Conservation (phyloP, 805 yeast genomes). For the Monosporozyma aerobia region DNA sequence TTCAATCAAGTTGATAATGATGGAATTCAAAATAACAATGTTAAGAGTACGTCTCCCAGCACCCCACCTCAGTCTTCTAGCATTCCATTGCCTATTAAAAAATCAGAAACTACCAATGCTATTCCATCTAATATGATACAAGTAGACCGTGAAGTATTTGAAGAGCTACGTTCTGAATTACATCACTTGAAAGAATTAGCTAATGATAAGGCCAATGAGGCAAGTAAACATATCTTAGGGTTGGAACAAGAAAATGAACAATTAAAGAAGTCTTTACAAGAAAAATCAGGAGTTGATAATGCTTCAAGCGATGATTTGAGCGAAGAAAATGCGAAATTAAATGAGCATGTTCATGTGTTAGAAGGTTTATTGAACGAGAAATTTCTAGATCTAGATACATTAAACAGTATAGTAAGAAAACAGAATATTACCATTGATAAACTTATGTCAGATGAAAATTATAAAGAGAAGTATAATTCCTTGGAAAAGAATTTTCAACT, state of each 20-base stretch:
- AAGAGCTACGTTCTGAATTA: constrained; percentile 29
- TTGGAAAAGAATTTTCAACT: constrained; percentile 39
- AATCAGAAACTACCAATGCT: background rate
- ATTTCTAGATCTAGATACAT: constrained; percentile 40
- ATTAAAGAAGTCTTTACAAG: constrained; percentile 11
- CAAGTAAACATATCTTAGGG: constrained; percentile 42
- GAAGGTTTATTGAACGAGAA: constrained; percentile 47
- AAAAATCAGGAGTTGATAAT: background rate
- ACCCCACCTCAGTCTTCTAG: constrained; percentile 8
- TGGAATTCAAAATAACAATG: background rate
- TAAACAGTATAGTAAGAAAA: constrained; percentile 45
- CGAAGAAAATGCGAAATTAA: constrained; percentile 37
- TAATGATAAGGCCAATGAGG: constrained; percentile 45
- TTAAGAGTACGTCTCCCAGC: background rate
- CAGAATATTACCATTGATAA: constrained; percentile 43
- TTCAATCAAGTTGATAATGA: background rate
- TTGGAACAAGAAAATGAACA: constrained; percentile 35
- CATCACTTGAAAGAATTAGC: constrained; percentile 35
- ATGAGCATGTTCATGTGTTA: constrained; percentile 35
- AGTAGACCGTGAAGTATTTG: constrained; percentile 22
- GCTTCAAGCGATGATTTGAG: constrained; percentile 24
- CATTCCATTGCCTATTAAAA: background rate
- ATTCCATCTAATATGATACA: background rate
- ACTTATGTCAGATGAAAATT: constrained; percentile 36
- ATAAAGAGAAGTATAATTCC: constrained; percentile 39